Base-by-base conservation (phyloP, 2,329 filamentous ascomycete species). In the Aureobasidium sp. region DNA sequence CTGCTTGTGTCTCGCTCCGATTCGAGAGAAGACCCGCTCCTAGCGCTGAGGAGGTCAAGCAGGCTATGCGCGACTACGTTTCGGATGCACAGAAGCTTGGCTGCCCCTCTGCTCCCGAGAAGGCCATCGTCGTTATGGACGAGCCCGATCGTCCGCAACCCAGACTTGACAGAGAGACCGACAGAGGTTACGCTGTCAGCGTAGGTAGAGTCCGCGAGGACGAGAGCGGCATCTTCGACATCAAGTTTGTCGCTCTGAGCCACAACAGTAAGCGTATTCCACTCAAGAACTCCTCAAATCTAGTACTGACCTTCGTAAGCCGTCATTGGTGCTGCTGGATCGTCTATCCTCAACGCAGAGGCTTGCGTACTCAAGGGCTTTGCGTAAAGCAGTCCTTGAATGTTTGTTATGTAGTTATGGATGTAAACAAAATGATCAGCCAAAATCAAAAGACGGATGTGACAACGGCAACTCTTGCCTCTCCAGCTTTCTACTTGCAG, bases 281-380 rank as follows among this genome's bases (percentile, higher is more conserved):
- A 4, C 20, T n/a, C 11, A 0, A 6, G 17, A 22, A 22, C 9
- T 29, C 31, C 9, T 25, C 8, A 25, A 5, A 15, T 1, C 27
- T 42, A n/a, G 59, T 52, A 22, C 57, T 66, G 14, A 61, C 37
- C 34, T 29, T 44, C 22, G n/a, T 47, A 63, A 85, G 87, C 93
- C 65, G 89, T 99, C 62, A 93, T 99, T 73, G 93, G 93, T 67
- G 94, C 94, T 36, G 92, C 93, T n/a, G 94, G 94, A 12, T 95
- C 91, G 1, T 96, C 90, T 36, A 96, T 97, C 76, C 76, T 97
- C 69, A 97, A 97, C 71, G 91, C 92, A 31, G 93, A 97, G 75
- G 91, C 91, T 31, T 91, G 91, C 27, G 87, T 96, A 12, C 83
- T 97, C 67, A 95, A 96, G 80, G 93, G 92, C 34, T 47, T 63